Conservation (phyloP, 805 yeast species). For the Ogataea zsoltii region DNA sequence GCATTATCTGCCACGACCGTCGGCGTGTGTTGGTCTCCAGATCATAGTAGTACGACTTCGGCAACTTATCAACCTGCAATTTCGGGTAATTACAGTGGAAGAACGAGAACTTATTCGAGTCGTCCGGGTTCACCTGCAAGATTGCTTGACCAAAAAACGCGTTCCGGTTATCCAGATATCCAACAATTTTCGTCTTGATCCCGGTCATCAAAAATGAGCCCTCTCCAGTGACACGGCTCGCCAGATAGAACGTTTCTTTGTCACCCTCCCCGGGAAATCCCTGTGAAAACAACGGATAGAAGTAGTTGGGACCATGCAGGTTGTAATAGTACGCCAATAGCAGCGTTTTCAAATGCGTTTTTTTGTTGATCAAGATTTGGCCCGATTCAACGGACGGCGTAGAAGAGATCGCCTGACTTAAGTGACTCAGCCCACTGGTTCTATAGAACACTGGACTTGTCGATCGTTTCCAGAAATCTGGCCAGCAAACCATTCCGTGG, state of each 20-base stretch:
- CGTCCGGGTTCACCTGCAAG: conserved; percentile 32
- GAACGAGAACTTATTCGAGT: conserved; percentile 25
- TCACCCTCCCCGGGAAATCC: conserved; percentile 81
- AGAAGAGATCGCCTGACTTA: conserved; percentile 35
- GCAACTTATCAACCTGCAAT: conserved; percentile 23
- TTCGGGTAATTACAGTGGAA: conserved; percentile 36
- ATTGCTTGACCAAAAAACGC: conserved; percentile 34
- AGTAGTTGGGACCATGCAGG: conserved; percentile 62
- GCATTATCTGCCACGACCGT: conserved; percentile 29
- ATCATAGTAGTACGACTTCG: conserved; percentile 21
- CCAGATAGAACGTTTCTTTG: conserved; percentile 73
- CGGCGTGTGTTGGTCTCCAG: conserved; percentile 18
- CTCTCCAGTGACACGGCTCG: conserved; percentile 49
- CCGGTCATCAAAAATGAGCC: conserved; percentile 31
- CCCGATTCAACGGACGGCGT: conserved; percentile 73
- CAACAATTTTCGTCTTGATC: conserved; percentile 32
- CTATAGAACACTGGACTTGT: conserved; percentile 54
- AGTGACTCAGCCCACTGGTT: conserved; percentile 45
- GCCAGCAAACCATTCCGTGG: conserved; percentile 58
- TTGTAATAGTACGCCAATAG: conserved; percentile 65
- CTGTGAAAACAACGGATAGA: conserved; percentile 67
- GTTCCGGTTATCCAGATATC: conserved; percentile 27
- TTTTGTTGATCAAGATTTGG: conserved; percentile 61
- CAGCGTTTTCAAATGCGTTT: conserved; percentile 57
- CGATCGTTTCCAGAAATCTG: conserved; percentile 68